Evolutionary conservation across 1,284 basidiomycete species (phyloP), one percentile per base, ranked within the genome.

Genomic region (Pascua sp.): DNA sequence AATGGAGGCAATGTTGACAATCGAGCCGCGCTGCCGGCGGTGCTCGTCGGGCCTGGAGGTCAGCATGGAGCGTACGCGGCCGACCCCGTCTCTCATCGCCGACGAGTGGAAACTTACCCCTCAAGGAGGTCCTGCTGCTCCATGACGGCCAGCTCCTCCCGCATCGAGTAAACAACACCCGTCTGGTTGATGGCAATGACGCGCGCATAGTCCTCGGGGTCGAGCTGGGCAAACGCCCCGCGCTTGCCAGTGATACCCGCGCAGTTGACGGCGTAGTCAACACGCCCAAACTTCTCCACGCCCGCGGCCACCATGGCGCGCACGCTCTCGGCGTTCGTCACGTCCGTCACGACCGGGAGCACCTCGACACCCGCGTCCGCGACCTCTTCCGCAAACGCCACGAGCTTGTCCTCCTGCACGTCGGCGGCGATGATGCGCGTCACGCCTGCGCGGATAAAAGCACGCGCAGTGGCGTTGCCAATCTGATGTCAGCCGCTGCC

Each of bases 211-310:
- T 65, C 68, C n/a, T 57, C 60, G 11, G 64, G 45, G 10, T 41
- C 43, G 39, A 48, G 56, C 15, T 53, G 17, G 8, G 44, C n/a
- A 32, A 42, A 24, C 5, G 32, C 2, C 0, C 4, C 52, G 54
- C n/a, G n/a, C 1, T 9, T 17, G 11, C 51, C 44, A 13, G 13
- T 17, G 43, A 69, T 62, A 1, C 70, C 70, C 2, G 70, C 70
- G 42, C 63, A 65, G 55, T 72, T 72, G 40, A 69, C 67, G 36
- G 65, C 66, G 42, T 72, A 70, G 58, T 72, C 70, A 17, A 72
- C 36, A 15, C 69, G 62, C 11, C 69, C 69, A 43, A 67, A 72
- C 40, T 42, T 41, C n/a, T 49, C 37, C 1, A 59, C 58, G 0
- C 56, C 53, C 0, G 38, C 16, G 8, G 42, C 10, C 4, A 63